Base-by-base conservation (phyloP, 192 early-diverging fungal species). In the Geranomyces variabilis region DNA sequence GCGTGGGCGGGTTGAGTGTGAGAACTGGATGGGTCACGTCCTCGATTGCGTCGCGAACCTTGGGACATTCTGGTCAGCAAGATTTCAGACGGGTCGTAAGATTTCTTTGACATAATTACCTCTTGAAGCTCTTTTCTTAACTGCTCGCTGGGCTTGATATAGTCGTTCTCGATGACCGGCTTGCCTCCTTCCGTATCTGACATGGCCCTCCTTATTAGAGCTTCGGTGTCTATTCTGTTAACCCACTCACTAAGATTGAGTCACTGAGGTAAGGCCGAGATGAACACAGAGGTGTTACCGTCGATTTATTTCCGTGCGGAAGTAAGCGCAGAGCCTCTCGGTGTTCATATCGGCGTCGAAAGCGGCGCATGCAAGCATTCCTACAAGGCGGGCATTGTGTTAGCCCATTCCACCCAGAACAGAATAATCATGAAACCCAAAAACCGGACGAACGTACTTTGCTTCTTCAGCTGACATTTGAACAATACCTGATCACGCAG, bases 41-140 rank as follows among this genome's bases (percentile, higher is more conserved):
- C 28, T 83, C 81, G 17, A 83, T 36, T 9, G 73, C 78, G 24
- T 83, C 73, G 57, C 74, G 74, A 57, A 82, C 46, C 80, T 81
- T 26, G 1, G 8, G 7, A 60, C 4, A 26, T 53, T 24, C 19
- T 53, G 12, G 24, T 53, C 24, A 53, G 51, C 51, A n/a, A 53
- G 15, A 15, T 4, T n/a, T 17, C 15, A 8, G 7, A 9, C 3
- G 10, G 5, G 10, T 41, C 3, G 10, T 41, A 41, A 41, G 15
- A 55, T 24, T n/a, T 14, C 2, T 55, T 55, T 8, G 15, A 14
- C 51, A 55, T 55, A 7, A 65, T 12, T 63, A 79, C 80, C 71
- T 82, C 77, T 64, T 77, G 77, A 15, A 82, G 24, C 67, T 82
- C 77, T 47, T 63, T 60, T 31, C 74, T 74, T 47, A 82, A 59